phyloP scores from a whole-genome alignment of 768 basidiomycete species.

The Termitomyces sp. region DNA sequence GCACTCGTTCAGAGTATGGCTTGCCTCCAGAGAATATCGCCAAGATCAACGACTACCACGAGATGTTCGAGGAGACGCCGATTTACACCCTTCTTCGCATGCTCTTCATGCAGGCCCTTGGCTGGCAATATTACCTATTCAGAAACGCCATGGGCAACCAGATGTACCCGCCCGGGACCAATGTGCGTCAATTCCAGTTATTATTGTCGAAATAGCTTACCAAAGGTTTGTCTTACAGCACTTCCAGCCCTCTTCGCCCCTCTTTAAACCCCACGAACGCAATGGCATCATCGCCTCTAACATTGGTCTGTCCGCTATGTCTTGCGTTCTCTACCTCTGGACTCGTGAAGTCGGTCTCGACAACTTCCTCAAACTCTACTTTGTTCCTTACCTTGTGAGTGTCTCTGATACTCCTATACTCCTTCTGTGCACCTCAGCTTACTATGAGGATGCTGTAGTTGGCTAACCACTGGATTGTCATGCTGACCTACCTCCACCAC shows the following conservation, averaged over 20 bases:
- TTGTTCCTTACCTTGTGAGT: constrained; percentile 47
- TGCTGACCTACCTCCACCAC: constrained; percentile 62
- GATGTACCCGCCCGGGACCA: constrained; percentile 43
- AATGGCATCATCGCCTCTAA: constrained; percentile 45
- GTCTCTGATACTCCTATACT: background rate
- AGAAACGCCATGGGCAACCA: constrained; percentile 47
- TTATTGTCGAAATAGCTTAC: too few relatives aligned
- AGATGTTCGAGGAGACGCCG: constrained; percentile 52
- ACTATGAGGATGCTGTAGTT: constrained; percentile 23
- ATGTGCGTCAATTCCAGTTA: constrained; percentile 20
- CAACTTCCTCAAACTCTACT: constrained; percentile 41
- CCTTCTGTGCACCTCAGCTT: too few relatives aligned
- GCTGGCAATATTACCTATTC: constrained; percentile 48
- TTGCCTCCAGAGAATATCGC: constrained; percentile 39
- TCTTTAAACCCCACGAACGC: constrained; percentile 48
- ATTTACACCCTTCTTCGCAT: constrained; percentile 46
- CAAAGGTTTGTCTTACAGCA: constrained; percentile 28
- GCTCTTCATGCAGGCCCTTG: constrained; percentile 48
- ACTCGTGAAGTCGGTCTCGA: constrained; percentile 32
- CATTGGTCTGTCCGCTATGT: constrained; percentile 42
- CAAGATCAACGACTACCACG: constrained; percentile 41
- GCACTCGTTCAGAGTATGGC: constrained; percentile 38
- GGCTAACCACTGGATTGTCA: constrained; percentile 54
- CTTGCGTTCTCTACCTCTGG: constrained; percentile 33
- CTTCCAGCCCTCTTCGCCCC: constrained; percentile 43